phyloP scores from a whole-genome alignment of 1,139 yeast species.

The Saccharomycopsis hybrid region DNA sequence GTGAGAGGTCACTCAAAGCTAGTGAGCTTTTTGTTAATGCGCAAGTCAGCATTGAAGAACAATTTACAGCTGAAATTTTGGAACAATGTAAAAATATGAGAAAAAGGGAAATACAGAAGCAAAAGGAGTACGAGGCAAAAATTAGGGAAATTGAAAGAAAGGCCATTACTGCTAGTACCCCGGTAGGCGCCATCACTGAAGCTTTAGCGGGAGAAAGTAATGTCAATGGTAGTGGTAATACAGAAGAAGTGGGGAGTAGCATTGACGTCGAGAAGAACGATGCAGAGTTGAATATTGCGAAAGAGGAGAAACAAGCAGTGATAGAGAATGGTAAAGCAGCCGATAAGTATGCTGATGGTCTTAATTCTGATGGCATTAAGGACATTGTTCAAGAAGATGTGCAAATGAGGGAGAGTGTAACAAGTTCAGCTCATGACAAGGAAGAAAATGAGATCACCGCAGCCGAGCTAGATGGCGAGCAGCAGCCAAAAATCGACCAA shows the following conservation, averaged over 20 bases:
- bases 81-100: slow-evolving; percentile 73
- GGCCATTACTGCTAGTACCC: slow-evolving; percentile 1
- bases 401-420: too few relatives aligned
- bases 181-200: neutral
- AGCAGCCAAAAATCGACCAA: slow-evolving; percentile 9
- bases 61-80: slow-evolving; percentile 64
- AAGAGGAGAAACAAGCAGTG: too few relatives aligned
- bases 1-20: slow-evolving; percentile 82
- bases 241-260: neutral
- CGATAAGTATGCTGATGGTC: too few relatives aligned
- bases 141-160: slow-evolving; percentile 4
- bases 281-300: too few relatives aligned
- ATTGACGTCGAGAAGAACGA: neutral
- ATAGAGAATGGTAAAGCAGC: too few relatives aligned
- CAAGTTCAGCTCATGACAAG: neutral
- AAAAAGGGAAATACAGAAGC: slow-evolving; percentile 57
- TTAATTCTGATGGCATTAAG: neutral
- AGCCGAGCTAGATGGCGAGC: neutral
- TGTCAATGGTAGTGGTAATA: neutral
- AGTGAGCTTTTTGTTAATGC: slow-evolving; percentile 97
- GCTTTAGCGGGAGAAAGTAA: slow-evolving; percentile 2
- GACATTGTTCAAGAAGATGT: neutral
- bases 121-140: slow-evolving; percentile 33
- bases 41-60: slow-evolving; percentile 90
- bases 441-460: neutral